Conservation (phyloP, 306 rosid species). For the Alnus glutinosa region DNA sequence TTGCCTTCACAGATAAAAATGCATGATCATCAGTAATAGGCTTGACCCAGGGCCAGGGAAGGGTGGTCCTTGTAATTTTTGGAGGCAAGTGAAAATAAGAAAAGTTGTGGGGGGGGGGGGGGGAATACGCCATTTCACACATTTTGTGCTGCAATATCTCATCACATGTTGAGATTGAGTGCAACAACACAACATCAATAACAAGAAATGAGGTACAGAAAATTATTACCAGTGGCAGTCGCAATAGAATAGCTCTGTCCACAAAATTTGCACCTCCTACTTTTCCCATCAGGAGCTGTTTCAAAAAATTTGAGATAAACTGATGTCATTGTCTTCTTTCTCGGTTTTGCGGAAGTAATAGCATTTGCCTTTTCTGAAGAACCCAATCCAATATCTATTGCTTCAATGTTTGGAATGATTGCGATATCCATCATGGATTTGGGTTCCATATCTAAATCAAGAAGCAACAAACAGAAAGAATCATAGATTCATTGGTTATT, state of each 20-base stretch:
- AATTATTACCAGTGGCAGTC: slow-evolving; percentile 81
- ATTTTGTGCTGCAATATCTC: background rate
- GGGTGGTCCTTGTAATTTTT: background rate
- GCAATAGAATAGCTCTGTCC: slow-evolving; percentile 93
- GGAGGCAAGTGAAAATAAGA: no score
- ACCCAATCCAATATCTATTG: slow-evolving; percentile 59
- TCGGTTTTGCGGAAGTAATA: slow-evolving; percentile 56
- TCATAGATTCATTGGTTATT: slow-evolving; percentile 13
- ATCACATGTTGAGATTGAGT: slow-evolving; percentile 11
- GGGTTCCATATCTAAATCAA: slow-evolving; percentile 62
- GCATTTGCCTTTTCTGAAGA: slow-evolving; percentile 70
- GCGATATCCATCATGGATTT: slow-evolving; percentile 75
- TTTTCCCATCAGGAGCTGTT: slow-evolving; percentile 85
- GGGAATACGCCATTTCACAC: background rate
- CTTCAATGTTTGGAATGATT: slow-evolving; percentile 59
- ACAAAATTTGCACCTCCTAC: slow-evolving; percentile 91
- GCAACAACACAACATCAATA: background rate
- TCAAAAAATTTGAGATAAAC: slow-evolving; percentile 91
- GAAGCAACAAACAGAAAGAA: slow-evolving; percentile 16
- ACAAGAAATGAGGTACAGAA: slow-evolving; percentile 1
- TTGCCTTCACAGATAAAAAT: slow-evolving; percentile 59
- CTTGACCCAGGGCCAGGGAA: background rate
- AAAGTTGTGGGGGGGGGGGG: background rate
- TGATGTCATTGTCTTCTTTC: slow-evolving; percentile 97
- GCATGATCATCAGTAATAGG: background rate